Base-by-base conservation (phyloP, 31 red algal species). In the Odonthalia washingtoniensis region DNA sequence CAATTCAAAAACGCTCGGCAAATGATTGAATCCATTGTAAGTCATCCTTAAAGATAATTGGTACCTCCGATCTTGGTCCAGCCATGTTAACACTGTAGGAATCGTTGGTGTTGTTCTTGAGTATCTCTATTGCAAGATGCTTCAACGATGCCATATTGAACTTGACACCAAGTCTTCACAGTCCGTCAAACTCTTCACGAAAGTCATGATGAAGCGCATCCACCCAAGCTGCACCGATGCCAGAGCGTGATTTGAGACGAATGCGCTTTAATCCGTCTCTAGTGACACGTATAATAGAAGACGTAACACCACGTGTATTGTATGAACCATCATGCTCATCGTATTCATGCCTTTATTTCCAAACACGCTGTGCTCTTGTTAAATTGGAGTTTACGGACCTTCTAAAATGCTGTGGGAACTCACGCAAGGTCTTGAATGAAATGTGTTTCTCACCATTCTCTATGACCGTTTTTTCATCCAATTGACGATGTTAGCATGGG, bases 91-190 rank as follows among this genome's bases (percentile, higher is more conserved):
- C n/a, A 72, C 17, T 72, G 31, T 72, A 72, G 24, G 21, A 17
- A 0, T 31, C 31, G 18, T n/a, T 31, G 12, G 16, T 34, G 18
- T 0, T 31, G 17, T 72, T 72, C 16, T 31, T 17, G 17, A 72
- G n/a, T 26, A 72, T 0, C 16, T 72, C 31, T 72, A 17, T 72
- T 17, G 68, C 68, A 17, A 72, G 21, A n/a, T 17, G 0, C 16
- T 26, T 17, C 17, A 72, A 0, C 17, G 0, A 26, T 17, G 16
- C 31, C 0, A 18, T 17, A 72, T 18, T 26, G 28, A 72, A 72
- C 68, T 18, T 72, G 17, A 72, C 68, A 18, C 68, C 17, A 28
- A 72, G 68, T 16, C 31, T 72, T 72, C 28, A n/a, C n/a, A n/a
- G n/a, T n/a, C n/a, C n/a, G n/a, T n/a, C n/a, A n/a, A n/a, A n/a